Evolutionary conservation across 2,329 filamentous ascomycete genomes (phyloP), one percentile per base, ranked within the genome.

Genomic region (Penicillium rolfsii): DNA sequence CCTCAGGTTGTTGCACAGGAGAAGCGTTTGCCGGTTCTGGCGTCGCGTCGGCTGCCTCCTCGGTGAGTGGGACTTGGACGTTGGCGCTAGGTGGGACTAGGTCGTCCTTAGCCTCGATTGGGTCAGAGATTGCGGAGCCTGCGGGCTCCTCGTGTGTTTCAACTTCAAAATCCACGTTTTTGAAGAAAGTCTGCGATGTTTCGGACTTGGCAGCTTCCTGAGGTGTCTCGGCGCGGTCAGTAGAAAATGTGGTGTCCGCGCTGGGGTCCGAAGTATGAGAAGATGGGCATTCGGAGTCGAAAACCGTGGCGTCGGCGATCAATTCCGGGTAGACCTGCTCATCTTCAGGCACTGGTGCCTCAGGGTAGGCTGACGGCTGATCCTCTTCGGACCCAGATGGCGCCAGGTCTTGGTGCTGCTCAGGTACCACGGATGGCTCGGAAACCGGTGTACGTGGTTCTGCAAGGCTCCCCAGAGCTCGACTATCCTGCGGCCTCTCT

Each of bases 1-100:
- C 57, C 43, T 67, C 61, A 52, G 55, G 54, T 55, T 57, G 66
- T 60, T 65, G 66, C 53, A 62, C 59, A 65, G 64, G 57, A 50
- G 61, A 64, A 57, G 63, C 61, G 68, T 66, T 68, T 67, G 70
- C 67, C 63, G 61, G 61, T 52, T 65, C 65, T 59, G 66, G 62
- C 64, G 70, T 68, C 63, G 67, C 57, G 60, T 65, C 67, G 63
- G 66, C 57, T 62, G 67, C 63, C 57, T 69, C 62, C 57, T 61
- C 64, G 65, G 65, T 59, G 62, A 65, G 73, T 72, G 73, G 71
- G 61, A 67, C 69, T 55, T 71, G 64, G 58, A 65, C 55, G 60
- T 60, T 62, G 64, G 67, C 71, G 66, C 72, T 74, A 72, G 73
- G 62, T 65, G 69, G 69, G 64, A 68, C 66, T 67, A 70, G 65